Base-by-base conservation (phyloP, 495 filamentous ascomycete species). In the Penicillium coprophilum region DNA sequence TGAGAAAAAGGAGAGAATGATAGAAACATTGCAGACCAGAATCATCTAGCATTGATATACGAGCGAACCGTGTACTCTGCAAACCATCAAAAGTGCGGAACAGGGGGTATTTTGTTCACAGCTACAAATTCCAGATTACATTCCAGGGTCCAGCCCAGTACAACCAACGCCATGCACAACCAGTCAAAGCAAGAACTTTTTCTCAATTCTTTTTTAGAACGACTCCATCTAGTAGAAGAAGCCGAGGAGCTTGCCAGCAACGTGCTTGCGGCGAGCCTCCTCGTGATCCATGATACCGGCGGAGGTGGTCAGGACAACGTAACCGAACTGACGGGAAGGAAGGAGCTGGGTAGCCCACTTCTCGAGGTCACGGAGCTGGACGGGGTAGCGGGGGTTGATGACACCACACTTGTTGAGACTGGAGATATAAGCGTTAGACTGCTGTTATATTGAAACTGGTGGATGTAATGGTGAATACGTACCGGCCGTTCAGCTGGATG, bases 271-370 rank as follows among this genome's bases (percentile, higher is more conserved):
- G 72, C 94, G 85, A 57, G 94, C 94, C 85, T 98, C 94, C 82
- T 97, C 94, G 78, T 98, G 94, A 82, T 98, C 94, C 93, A 98
- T 97, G 75, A 98, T 97, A 73, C 94, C 95, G 55, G 94, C 90
- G 53, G 91, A 96, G 77, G 94, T 98, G 72, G 94, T 98, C 70
- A 97, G 87, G 78, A 98, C 91, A 72, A 98, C 91, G 82, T 88
- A 97, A 67, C 94, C 94, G 85, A 98, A 97, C 80, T 98, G 94
- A 96, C 94, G 94, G 56, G 94, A 91, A 57, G 94, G 94, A 41
- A 97, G 83, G 62, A 98, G 89, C 87, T 96, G 95, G 72, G 93
- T 89, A 71, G 97, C 89, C 94, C 94, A 98, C 81, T 96, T 96
- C 87, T 96, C 94, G 72, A 98, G 85, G 72, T 97, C 95, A 72